These are phyloP conservation scores for Pistacia vera DNA, from an alignment of 345 rosid species.

Conservation along the genomic window DNA sequence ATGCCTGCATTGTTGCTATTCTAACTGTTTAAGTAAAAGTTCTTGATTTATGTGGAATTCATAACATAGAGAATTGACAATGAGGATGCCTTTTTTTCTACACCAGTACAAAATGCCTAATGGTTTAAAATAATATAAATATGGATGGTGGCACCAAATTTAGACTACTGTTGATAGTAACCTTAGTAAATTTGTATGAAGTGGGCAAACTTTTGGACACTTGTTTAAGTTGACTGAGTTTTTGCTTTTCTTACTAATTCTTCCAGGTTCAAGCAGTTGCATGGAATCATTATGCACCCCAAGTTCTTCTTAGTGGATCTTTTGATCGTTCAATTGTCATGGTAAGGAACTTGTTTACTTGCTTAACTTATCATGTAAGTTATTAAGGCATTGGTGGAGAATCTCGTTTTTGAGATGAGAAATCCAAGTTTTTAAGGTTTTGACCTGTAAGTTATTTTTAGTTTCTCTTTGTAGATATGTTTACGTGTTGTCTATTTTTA, in stretches of 20 bases:
- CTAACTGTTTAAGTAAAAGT: too few species aligned
- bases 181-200: too few species aligned
- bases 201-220: not conserved
- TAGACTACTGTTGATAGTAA: too few species aligned
- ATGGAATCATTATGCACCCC: constrained; percentile 79
- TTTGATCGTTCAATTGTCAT: constrained; percentile 85
- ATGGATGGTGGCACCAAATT: too few species aligned
- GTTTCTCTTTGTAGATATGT: not conserved
- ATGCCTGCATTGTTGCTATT: too few species aligned
- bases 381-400: too few species aligned
- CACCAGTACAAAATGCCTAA: too few species aligned
- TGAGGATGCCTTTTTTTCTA: too few species aligned
- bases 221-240: constrained; percentile 5
- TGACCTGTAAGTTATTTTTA: constrained; percentile 1
- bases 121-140: too few species aligned
- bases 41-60: too few species aligned
- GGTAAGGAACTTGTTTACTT: constrained; percentile 48
- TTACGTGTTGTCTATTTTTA: constrained; percentile 2
- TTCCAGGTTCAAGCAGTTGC: constrained; percentile 94
- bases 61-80: too few species aligned
- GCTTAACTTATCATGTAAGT: not conserved
- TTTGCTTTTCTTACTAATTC: constrained; percentile 7
- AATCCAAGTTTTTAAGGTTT: not conserved
- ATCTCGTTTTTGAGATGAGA: not conserved
- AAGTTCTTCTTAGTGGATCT: constrained; percentile 97